Base-by-base conservation (phyloP, 306 rosid species). In the Quercus wislizeni region DNA sequence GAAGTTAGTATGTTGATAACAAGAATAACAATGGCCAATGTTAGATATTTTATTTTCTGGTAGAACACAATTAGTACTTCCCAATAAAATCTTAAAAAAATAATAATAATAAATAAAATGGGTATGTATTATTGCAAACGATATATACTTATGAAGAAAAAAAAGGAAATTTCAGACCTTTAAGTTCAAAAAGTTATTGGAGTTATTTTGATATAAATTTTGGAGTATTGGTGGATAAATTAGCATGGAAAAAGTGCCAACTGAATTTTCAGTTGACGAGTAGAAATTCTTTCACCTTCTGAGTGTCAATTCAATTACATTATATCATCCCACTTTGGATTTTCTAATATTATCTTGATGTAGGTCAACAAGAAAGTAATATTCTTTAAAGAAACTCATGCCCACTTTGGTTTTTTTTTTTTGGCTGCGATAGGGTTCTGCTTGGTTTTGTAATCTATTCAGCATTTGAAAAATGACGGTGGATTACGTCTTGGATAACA, bases 341-440 rank as follows among this genome's bases (percentile, higher is more conserved):
- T 69, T 25, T n/a, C 73, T 70, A 65, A 31, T 49, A 17, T 49
- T 72, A 23, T 52, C 8, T 63, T 28, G 68, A 28, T 52, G 62
- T 56, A 55, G 59, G 73, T 78, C 72, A 79, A 15, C 77, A 76
- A 58, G 59, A 71, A 67, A 51, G 61, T 63, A 55, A 72, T 4
- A 62, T 54, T 49, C 63, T 77, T 74, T 31, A 55, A 64, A 72
- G 83, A 31, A 74, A 77, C 58, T 54, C 55, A 49, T 61, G 79
- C 23, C 87, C 79, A 74, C 79, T 58, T 57, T 57, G 57, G 54
- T 55, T 23, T 77, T 38, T 33, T 23, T 33, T 23, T 38, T 33
- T 23, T 41, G 61, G 62, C 69, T 61, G 57, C 74, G 7, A 41
- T 64, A 56, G 19, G 19, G 43, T 55, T 31, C 71, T 46, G 54